These are phyloP conservation scores for Rhodosporidiobolus odoratus DNA, from an alignment of 768 basidiomycete species.

Conservation along the genomic window DNA sequence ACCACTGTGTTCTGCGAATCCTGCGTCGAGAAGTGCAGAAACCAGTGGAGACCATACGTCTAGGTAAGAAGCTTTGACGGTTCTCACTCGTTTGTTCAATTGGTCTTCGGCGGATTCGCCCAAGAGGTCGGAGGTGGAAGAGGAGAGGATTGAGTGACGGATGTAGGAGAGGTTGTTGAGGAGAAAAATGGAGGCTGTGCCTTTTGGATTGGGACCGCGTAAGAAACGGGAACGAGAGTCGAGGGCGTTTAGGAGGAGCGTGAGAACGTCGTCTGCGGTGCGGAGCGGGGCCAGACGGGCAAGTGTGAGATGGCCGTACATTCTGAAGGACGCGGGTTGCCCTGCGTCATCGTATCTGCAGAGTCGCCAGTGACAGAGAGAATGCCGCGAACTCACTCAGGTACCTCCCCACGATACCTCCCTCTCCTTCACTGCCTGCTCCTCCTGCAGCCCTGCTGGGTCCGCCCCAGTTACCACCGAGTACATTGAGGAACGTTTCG, in stretches of 20 bases:
- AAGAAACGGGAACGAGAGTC: conserved; percentile 31
- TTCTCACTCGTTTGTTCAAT: conserved; percentile 40
- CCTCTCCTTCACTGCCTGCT: conserved; percentile 14
- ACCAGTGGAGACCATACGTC: conserved; percentile 42
- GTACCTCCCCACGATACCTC: conserved; percentile 31
- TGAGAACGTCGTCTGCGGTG: conserved; percentile 37
- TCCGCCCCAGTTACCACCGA: conserved; percentile 43
- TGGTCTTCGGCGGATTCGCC: conserved; percentile 38
- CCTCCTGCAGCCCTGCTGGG: neutral
- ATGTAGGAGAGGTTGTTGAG: conserved; percentile 43
- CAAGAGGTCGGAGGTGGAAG: conserved; percentile 37
- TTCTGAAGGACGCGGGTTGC: too few species aligned
- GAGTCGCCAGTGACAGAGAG: too few species aligned
- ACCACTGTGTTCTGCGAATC: conserved; percentile 35
- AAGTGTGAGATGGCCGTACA: too few species aligned
- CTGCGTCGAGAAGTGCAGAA: conserved; percentile 40
- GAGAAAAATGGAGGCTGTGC: conserved; percentile 38
- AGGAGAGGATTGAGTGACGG: conserved; percentile 37
- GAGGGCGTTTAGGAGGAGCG: conserved; percentile 29
- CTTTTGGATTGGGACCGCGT: neutral
- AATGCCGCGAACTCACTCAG: conserved; percentile 39
- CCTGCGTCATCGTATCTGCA: too few species aligned
- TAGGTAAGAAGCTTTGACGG: conserved; percentile 38
- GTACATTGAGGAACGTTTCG: conserved; percentile 37
- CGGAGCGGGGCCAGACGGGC: too few species aligned